Evolutionary conservation across 2,329 filamentous ascomycete species (phyloP).

Genomic region (Stagonosporopsis chrysanthemi): DNA sequence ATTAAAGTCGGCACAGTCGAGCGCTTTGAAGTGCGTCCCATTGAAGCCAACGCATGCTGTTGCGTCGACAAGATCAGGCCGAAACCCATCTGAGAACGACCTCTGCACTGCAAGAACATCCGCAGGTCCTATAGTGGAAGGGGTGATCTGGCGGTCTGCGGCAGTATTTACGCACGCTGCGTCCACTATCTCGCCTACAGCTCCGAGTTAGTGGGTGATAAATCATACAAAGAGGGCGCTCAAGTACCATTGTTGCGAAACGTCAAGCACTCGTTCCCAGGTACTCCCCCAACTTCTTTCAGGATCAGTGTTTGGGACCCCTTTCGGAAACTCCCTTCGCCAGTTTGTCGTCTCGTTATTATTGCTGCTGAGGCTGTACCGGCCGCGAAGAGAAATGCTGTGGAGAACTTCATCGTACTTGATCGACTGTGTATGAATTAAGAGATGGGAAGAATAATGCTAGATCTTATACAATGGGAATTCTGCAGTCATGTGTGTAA

Average conservation of each 20-base stretch:
- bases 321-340: not conserved
- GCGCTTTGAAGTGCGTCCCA: slow-evolving; percentile 49
- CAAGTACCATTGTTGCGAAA: slow-evolving; percentile 53
- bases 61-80: slow-evolving; percentile 49
- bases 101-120: slow-evolving; percentile 51
- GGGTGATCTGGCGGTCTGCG: slow-evolving; percentile 53
- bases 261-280: slow-evolving; percentile 43
- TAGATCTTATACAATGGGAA: too few species aligned
- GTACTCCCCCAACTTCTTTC: slow-evolving; percentile 50
- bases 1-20: slow-evolving; percentile 40
- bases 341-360: not conserved
- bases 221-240: not conserved
- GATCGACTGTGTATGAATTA: not conserved
- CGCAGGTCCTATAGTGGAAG: slow-evolving; percentile 43
- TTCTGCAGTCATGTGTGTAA: too few species aligned
- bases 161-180: slow-evolving; percentile 50
- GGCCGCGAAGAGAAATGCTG: not conserved
- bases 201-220: not conserved
- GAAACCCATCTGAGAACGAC: slow-evolving; percentile 49
- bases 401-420: not conserved
- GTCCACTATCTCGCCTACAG: slow-evolving; percentile 53
- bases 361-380: not conserved
- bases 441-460: too few species aligned
- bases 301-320: slow-evolving; percentile 45
- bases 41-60: slow-evolving; percentile 54